Conservation (phyloP, 2,329 filamentous ascomycete species). For the Talaromyces sp. region DNA sequence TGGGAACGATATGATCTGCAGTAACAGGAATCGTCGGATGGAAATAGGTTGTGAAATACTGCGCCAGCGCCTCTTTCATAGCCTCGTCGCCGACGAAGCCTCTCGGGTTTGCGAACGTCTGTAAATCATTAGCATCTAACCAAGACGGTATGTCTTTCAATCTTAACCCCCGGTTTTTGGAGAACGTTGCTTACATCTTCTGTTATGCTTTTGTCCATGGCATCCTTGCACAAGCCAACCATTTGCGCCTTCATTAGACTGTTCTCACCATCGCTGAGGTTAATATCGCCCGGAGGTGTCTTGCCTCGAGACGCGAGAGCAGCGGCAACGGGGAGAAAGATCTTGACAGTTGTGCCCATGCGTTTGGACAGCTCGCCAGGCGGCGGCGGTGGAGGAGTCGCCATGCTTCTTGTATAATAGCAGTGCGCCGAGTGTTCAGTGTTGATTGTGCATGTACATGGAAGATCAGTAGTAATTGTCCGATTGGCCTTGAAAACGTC, state of each 20-base stretch:
- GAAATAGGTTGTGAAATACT: conserved; percentile 6
- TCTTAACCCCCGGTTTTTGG: too few relatives aligned
- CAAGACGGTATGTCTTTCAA: too few relatives aligned
- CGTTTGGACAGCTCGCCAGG: not conserved
- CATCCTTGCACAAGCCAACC: not conserved
- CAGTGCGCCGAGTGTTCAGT: not conserved
- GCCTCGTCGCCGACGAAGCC: not conserved
- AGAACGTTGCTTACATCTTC: not conserved
- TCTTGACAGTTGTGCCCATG: not conserved
- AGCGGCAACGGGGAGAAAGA: not conserved
- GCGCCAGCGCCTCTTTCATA: conserved; percentile 4
- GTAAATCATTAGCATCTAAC: not conserved
- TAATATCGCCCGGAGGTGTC: not conserved
- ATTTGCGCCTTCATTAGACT: not conserved
- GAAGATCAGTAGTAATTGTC: too few relatives aligned
- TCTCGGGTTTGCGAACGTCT: conserved; percentile 5
- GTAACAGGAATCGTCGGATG: conserved; percentile 4
- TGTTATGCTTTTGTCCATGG: not conserved
- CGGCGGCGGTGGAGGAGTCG: not conserved
- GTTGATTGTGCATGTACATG: not conserved
- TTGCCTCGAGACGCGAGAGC: not conserved
- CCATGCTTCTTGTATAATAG: not conserved
- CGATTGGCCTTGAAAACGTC: not conserved
- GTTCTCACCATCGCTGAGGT: not conserved
- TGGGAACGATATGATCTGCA: not conserved